Evolutionary conservation across 2,329 filamentous ascomycete genomes (phyloP), one percentile per base, ranked within the genome.

Genomic region (Diaporthe helianthi): DNA sequence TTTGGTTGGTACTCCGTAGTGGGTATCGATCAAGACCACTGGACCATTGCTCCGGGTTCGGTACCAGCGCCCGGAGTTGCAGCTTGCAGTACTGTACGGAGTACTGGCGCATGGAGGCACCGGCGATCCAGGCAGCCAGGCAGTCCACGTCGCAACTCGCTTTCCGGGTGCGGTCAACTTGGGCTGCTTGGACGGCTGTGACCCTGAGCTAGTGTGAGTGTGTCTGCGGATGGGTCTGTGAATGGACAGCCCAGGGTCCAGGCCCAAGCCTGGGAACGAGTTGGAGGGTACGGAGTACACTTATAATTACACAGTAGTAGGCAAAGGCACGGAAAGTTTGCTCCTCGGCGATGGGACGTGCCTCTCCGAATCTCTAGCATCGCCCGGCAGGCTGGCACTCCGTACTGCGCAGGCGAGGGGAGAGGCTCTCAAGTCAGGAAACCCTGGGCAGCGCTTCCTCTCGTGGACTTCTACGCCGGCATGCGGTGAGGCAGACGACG

Each of bases 401-500:
- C 36, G 33, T 13, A n/a, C n/a, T n/a, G n/a, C 33, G 7, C 13
- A 41, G 7, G 26, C 15, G 12, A 49, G 7, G 26, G 9, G 12
- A 49, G 12, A n/a, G 4, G 17, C 15, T 17, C 12, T 2, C 2
- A 54, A 67, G 52, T 52, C 44, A 49, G 41, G 65, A 58, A 19
- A 29, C 44, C 52, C 65, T 67, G 52, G 38, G 46, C 22, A 58
- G 41, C 22, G 38, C 29, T 67, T 15, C 38, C 41, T 51, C 12
- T 33, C n/a, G 29, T 49, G 65, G 41, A 24, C 52, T 38, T 29
- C 36, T 8, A 17, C 24, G 53, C 31, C 58, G n/a, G 33, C 47
- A 64, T 66, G 69, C 47, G 54, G 54, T 69, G 55, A 64, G 46
- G 55, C 29, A 61, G 67, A 47, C 55, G 54, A 68, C 55, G 47